Evolutionary conservation across 371 early-diverging fungal genomes (phyloP).

Genomic region (Capniomyces stellatus): DNA sequence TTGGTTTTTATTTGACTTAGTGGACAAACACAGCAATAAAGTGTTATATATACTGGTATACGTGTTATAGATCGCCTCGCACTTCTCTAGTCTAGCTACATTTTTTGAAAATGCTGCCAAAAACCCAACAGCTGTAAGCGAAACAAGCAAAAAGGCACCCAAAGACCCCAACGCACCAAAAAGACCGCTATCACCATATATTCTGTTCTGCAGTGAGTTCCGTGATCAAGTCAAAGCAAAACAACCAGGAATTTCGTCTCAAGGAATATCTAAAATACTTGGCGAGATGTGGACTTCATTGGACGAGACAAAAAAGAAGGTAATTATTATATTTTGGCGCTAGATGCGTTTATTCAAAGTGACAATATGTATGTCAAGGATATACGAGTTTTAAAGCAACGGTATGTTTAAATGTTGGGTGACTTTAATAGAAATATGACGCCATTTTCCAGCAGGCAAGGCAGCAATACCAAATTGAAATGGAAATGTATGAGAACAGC

Average conservation of each 20-base stretch:
- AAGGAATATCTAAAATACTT: conserved; percentile 7
- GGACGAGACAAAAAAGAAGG: conserved; percentile 3
- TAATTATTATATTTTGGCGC: too few relatives aligned
- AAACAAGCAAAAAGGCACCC: background rate
- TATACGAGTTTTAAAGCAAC: too few relatives aligned
- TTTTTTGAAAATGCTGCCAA: background rate
- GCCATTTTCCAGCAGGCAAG: too few relatives aligned
- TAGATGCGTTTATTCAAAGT: too few relatives aligned
- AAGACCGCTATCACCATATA: conserved; percentile 13
- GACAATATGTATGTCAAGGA: too few relatives aligned
- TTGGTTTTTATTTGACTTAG: too few relatives aligned
- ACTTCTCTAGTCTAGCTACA: background rate
- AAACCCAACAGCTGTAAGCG: background rate
- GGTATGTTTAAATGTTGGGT: too few relatives aligned
- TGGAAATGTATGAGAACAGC: too few relatives aligned
- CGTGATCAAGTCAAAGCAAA: conserved; percentile 6
- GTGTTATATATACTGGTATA: too few relatives aligned
- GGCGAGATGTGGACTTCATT: conserved; percentile 12
- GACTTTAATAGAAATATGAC: too few relatives aligned
- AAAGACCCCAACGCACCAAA: conserved; percentile 17
- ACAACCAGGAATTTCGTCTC: conserved; percentile 7
- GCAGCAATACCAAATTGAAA: too few relatives aligned
- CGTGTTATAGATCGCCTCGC: background rate
- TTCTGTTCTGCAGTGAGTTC: conserved; percentile 13
- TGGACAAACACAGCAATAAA: too few relatives aligned